A percentile compares a stretch with the other conserved stretches of the same genome.
phyloP scores from a whole-genome alignment of 495 filamentous ascomycete genomes.

The Ramalina peruviana region DNA sequence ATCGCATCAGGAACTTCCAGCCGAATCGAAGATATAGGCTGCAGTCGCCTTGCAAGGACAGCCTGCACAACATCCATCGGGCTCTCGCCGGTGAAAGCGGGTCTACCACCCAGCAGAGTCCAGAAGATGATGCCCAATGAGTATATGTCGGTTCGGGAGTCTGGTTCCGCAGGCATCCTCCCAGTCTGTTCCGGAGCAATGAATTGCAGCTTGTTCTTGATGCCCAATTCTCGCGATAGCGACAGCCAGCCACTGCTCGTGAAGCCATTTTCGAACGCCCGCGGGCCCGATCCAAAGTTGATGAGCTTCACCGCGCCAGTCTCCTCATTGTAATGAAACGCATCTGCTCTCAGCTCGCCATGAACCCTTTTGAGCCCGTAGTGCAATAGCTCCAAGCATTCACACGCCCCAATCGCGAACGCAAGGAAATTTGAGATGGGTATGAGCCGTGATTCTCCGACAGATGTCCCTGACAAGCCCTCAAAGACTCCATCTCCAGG shows the following conservation, averaged over 20 bases:
- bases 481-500: constrained; percentile 14
- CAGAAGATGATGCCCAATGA: constrained; percentile 61
- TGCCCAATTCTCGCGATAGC: constrained; percentile 62
- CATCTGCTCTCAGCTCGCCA: constrained; percentile 75
- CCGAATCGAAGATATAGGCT: constrained; percentile 55
- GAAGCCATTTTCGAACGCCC: constrained; percentile 78
- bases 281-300: constrained; percentile 69
- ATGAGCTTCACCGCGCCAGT: constrained; percentile 58
- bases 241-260: constrained; percentile 73
- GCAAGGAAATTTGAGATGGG: constrained; percentile 64
- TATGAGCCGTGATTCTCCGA: constrained; percentile 34
- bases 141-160: constrained; percentile 83
- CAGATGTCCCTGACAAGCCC: constrained; percentile 16
- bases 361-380: constrained; percentile 72
- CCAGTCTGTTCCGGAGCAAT: constrained; percentile 89
- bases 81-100: constrained; percentile 61
- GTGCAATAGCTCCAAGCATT: constrained; percentile 75
- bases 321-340: constrained; percentile 67
- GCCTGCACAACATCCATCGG: constrained; percentile 81
- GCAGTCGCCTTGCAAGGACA: constrained; percentile 62
- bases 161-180: constrained; percentile 75
- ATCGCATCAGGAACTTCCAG: constrained; percentile 71
- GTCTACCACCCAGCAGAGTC: constrained; percentile 64
- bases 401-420: constrained; percentile 74
- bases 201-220: constrained; percentile 71